Evolutionary conservation across 768 basidiomycete genomes (phyloP).

Genomic region (Suillus fuscotomentosus): DNA sequence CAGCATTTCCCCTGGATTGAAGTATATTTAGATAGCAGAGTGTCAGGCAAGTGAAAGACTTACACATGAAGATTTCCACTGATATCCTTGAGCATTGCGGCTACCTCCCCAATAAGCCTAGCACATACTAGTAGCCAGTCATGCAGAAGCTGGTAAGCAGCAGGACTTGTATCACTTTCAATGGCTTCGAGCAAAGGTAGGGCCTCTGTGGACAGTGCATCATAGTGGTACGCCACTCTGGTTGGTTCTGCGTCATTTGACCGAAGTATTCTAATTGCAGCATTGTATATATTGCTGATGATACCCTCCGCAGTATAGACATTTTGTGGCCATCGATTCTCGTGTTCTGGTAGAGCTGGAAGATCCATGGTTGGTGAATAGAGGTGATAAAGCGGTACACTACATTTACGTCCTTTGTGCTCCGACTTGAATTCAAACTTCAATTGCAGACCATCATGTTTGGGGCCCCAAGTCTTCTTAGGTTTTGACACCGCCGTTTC

Average conservation of each 20-base stretch:
- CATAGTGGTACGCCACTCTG: not conserved
- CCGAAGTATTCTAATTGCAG: not conserved
- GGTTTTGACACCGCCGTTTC: too few relatives aligned
- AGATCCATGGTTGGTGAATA: not conserved
- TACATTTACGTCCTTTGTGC: too few relatives aligned
- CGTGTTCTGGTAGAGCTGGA: not conserved
- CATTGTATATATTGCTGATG: not conserved
- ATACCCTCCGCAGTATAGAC: not conserved
- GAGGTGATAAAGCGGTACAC: not conserved
- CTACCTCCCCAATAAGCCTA: not conserved
- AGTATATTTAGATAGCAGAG: too few relatives aligned
- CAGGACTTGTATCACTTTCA: not conserved
- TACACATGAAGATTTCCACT: not conserved
- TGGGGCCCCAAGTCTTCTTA: too few relatives aligned
- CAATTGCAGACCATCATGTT: too few relatives aligned
- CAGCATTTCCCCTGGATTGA: too few relatives aligned
- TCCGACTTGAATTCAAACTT: too few relatives aligned
- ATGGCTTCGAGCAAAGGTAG: not conserved
- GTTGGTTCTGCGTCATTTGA: not conserved
- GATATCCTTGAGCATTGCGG: not conserved
- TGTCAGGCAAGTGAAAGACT: not conserved
- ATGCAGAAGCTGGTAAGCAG: not conserved
- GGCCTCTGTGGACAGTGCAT: not conserved
- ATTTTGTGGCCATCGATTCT: not conserved
- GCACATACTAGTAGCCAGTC: not conserved